Base-by-base conservation (phyloP, 805 yeast species). In the Yarrowia hollandica region DNA sequence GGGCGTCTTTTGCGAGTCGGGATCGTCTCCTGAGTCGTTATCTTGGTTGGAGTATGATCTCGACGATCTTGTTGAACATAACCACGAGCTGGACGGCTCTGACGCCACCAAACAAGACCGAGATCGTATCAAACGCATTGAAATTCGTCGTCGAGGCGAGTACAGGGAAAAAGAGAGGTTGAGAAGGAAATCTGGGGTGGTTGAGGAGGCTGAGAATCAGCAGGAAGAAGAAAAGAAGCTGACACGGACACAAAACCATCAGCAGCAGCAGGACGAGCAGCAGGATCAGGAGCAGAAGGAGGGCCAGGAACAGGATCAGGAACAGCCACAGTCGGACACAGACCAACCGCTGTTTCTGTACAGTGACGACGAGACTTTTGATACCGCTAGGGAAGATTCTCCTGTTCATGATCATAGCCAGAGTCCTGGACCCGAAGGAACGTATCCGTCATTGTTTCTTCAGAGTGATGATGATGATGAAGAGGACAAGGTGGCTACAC, bases 1-100 rank as follows among this genome's bases (percentile, higher is more conserved):
- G 7, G 15, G 23, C 3, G 52, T 44, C 6, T 28, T 28, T 19
- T 44, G 35, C 3, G 35, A 44, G 35, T 2, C 18, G n/a, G n/a
- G n/a, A n/a, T n/a, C n/a, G n/a, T n/a, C n/a, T n/a, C n/a, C n/a
- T n/a, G n/a, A 8, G 8, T 18, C 35, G n/a, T 30, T 44, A 7
- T 44, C 52, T 6, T 44, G 52, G 52, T 18, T 44, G 35, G 52
- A 44, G 16, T 44, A 44, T 16, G 35, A 30, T 5, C 10, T 18
- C 8, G 52, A 44, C 5, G 35, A 28, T 8, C 2, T 41, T n/a
- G 5, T 2, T 4, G 35, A 18, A 6, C 52, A 44, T 3, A 44
- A 44, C 10, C 52, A 44, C 16, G 35, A 28, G 23, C 12, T 44
- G 16, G 52, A 30, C 16, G 52, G 35, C 8, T 23, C 26, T 3